Conservation (phyloP, 2,329 filamentous ascomycete genomes). For the Microdochium nivale region DNA sequence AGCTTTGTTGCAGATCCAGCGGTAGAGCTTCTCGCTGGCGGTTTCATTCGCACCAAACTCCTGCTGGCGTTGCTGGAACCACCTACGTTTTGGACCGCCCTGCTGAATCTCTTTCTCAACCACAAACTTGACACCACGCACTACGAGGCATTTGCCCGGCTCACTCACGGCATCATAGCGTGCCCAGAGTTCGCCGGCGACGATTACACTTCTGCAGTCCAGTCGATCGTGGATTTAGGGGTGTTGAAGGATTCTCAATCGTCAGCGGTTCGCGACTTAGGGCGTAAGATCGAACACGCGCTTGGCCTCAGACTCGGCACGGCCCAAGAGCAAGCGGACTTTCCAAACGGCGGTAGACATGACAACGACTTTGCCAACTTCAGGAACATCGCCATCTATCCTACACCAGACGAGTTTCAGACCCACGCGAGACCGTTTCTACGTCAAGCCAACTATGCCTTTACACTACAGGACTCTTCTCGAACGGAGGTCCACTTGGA, state of each 20-base stretch:
- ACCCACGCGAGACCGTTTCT: slow-evolving; percentile 46
- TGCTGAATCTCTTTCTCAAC: slow-evolving; percentile 12
- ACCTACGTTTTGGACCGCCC: slow-evolving; percentile 42
- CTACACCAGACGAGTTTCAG: slow-evolving; percentile 56
- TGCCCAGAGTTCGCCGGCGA: background rate
- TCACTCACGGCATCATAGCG: background rate
- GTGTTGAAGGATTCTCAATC: slow-evolving; percentile 17
- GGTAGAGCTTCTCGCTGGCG: background rate
- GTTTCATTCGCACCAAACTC: slow-evolving; percentile 14
- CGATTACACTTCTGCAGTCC: background rate
- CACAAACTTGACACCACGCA: background rate
- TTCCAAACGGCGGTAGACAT: slow-evolving; percentile 51
- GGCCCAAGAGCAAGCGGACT: background rate
- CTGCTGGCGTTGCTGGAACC: slow-evolving; percentile 39
- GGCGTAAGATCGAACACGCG: slow-evolving; percentile 31
- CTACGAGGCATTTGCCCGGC: background rate
- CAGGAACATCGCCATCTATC: slow-evolving; percentile 52
- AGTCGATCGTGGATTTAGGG: background rate
- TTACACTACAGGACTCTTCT: slow-evolving; percentile 21
- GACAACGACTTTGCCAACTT: slow-evolving; percentile 64
- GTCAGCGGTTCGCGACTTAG: slow-evolving; percentile 21
- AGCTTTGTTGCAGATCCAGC: background rate
- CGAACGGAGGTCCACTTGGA: slow-evolving; percentile 49
- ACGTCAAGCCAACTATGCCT: slow-evolving; percentile 39
- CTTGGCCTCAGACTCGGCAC: slow-evolving; percentile 17